Evolutionary conservation across 1,284 basidiomycete species (phyloP).

Genomic region (Microbotryomycetes sp.): DNA sequence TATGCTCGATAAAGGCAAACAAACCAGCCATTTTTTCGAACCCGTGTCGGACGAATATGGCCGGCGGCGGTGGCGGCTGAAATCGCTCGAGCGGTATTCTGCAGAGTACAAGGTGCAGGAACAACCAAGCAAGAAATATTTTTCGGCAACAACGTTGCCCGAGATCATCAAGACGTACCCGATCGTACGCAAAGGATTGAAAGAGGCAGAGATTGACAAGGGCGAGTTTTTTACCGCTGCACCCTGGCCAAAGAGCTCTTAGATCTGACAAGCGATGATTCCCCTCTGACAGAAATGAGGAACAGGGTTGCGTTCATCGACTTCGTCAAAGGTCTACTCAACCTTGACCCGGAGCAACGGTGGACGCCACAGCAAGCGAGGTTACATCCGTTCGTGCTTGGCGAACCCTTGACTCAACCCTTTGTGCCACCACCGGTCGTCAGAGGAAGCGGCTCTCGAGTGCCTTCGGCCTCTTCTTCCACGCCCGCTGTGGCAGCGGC

Average conservation of each 20-base stretch:
- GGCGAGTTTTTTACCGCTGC: slow-evolving; percentile 49
- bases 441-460: slow-evolving; percentile 20
- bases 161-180: slow-evolving; percentile 96
- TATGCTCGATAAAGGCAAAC: slow-evolving; percentile 95
- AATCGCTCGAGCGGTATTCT: slow-evolving; percentile 89
- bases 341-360: slow-evolving; percentile 86
- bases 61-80: slow-evolving; percentile 81
- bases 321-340: slow-evolving; percentile 89
- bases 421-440: slow-evolving; percentile 37
- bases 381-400: slow-evolving; percentile 95
- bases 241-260: not conserved
- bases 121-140: slow-evolving; percentile 97
- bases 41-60: slow-evolving; percentile 66
- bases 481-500: slow-evolving; percentile 3
- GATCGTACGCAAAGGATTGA: slow-evolving; percentile 68
- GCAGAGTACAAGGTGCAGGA: slow-evolving; percentile 90
- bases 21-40: slow-evolving; percentile 91
- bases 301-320: slow-evolving; percentile 93
- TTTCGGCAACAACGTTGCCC: slow-evolving; percentile 85
- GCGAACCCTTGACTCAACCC: slow-evolving; percentile 51
- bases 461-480: slow-evolving; percentile 19
- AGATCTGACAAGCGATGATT: not conserved
- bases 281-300: slow-evolving; percentile 62
- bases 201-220: slow-evolving; percentile 83
- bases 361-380: slow-evolving; percentile 98